These are phyloP conservation scores for Trichosporon sp. DNA, from an alignment of 1,284 basidiomycete species.

Conservation along the genomic window DNA sequence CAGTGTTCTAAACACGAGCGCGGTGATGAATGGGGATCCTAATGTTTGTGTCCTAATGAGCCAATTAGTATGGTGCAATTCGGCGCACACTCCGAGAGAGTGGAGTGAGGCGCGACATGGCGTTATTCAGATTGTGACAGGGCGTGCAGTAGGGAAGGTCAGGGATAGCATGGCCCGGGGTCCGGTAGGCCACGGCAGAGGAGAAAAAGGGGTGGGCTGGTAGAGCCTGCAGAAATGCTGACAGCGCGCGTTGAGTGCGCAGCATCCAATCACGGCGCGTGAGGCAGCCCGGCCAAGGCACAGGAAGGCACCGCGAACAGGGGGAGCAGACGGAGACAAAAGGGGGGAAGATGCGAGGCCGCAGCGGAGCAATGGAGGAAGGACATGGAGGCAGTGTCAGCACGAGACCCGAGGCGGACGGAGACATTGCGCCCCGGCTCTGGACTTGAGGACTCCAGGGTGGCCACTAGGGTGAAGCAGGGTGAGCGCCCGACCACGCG, in stretches of 20 bases:
- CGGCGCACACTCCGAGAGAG: background rate
- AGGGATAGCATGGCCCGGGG: background rate
- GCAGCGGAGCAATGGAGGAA: background rate
- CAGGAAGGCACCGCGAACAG: background rate
- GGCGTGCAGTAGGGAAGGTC: background rate
- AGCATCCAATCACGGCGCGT: background rate
- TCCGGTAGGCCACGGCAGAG: too few relatives aligned
- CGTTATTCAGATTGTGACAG: slow-evolving; percentile 1
- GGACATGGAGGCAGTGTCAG: too few relatives aligned
- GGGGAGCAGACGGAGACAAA: background rate
- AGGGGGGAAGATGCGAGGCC: background rate
- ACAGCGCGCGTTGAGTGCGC: background rate
- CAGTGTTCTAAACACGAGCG: background rate
- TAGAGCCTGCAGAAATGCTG: background rate
- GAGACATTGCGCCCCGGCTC: background rate
- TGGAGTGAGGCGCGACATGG: background rate
- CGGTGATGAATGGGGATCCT: slow-evolving; percentile 3
- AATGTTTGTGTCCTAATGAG: slow-evolving; percentile 6
- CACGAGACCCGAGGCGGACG: background rate
- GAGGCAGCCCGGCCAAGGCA: too few relatives aligned
- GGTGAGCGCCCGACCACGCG: background rate
- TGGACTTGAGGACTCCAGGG: background rate
- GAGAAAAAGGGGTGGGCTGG: too few relatives aligned
- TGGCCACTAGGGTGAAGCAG: background rate
- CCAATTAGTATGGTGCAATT: background rate